These are phyloP conservation scores for Lepidium campestre DNA, from an alignment of 441 rosid species.

Conservation along the genomic window DNA sequence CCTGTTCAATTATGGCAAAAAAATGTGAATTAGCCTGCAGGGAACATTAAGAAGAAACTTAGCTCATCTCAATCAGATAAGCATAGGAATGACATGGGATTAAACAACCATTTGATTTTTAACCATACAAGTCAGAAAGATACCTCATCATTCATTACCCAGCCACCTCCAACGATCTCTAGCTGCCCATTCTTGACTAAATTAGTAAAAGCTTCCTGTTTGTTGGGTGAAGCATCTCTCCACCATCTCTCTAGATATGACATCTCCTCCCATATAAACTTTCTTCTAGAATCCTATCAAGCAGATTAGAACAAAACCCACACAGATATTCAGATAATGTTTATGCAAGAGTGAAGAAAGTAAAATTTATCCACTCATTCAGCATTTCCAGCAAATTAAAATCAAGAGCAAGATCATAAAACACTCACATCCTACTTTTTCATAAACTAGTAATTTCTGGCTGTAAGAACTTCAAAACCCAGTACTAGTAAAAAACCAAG, in stretches of 20 bases:
- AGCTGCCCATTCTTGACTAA: slow-evolving; percentile 87
- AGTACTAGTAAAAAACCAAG: background rate
- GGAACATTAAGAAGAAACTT: slow-evolving; percentile 22
- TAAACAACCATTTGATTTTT: background rate
- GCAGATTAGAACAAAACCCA: slow-evolving; percentile 11
- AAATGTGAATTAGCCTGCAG: slow-evolving; percentile 97
- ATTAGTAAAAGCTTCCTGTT: slow-evolving; percentile 59
- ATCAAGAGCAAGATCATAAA: background rate
- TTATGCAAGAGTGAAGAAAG: background rate
- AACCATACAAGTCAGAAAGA: slow-evolving; percentile 1
- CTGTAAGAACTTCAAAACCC: background rate
- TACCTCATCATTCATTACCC: slow-evolving; percentile 99
- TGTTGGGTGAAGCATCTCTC: slow-evolving; percentile 73
- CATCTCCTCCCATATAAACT: slow-evolving; percentile 99
- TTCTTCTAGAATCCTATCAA: slow-evolving; percentile 71
- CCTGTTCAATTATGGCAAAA: slow-evolving; percentile 96
- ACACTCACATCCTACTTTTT: background rate
- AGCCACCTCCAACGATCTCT: slow-evolving; percentile 99
- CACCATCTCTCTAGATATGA: slow-evolving; percentile 98
- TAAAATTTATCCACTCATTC: background rate
- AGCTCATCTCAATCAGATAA: slow-evolving; percentile 8
- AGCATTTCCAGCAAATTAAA: background rate
- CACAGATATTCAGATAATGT: background rate
- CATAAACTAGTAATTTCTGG: background rate
- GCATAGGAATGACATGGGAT: background rate